Conservation (phyloP, 805 yeast species). For the Soucietia sequanensis region DNA sequence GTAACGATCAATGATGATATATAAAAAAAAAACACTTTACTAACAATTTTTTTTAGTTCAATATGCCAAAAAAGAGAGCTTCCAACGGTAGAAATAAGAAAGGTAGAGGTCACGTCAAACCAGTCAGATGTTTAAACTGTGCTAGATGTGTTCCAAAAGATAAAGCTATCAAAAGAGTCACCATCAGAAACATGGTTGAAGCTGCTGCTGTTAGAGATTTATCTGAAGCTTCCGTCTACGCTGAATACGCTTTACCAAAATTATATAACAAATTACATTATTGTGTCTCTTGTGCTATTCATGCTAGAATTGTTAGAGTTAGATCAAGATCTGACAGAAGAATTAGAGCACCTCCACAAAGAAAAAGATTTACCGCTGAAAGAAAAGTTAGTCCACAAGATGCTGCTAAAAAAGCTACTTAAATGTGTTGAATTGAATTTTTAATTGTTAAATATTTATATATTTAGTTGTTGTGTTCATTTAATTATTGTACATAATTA, state of each 20-base stretch:
- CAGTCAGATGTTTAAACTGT: conserved; percentile 99
- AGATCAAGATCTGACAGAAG: conserved; percentile 99
- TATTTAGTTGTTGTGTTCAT: too few species aligned
- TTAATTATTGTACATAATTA: too few species aligned
- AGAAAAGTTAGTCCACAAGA: conserved; percentile 96
- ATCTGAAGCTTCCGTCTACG: conserved; percentile 98
- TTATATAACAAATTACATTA: conserved; percentile 99
- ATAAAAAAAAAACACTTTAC: too few species aligned
- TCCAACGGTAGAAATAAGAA: conserved; percentile 99
- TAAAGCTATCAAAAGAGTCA: conserved; percentile 99
- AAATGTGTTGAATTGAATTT: conserved; percentile 7
- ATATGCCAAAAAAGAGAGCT: conserved; percentile 99
- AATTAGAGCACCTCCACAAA: conserved; percentile 97
- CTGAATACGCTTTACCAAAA: conserved; percentile 99
- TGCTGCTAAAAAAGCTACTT: conserved; percentile 89
- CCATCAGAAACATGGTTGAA: conserved; percentile 99
- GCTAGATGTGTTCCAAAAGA: conserved; percentile 99
- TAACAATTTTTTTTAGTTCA: too few species aligned
- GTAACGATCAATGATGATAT: too few species aligned
- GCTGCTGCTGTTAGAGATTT: conserved; percentile 99
- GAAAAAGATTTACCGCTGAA: conserved; percentile 97
- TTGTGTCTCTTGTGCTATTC: conserved; percentile 99
- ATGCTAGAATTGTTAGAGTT: conserved; percentile 99
- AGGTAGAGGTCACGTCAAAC: conserved; percentile 99
- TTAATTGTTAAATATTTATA: too few species aligned